A percentile compares a stretch with the other conserved stretches of the same genome.
phyloP scores from a whole-genome alignment of 352 stramenopile species.

The Pythium dissotocum region DNA sequence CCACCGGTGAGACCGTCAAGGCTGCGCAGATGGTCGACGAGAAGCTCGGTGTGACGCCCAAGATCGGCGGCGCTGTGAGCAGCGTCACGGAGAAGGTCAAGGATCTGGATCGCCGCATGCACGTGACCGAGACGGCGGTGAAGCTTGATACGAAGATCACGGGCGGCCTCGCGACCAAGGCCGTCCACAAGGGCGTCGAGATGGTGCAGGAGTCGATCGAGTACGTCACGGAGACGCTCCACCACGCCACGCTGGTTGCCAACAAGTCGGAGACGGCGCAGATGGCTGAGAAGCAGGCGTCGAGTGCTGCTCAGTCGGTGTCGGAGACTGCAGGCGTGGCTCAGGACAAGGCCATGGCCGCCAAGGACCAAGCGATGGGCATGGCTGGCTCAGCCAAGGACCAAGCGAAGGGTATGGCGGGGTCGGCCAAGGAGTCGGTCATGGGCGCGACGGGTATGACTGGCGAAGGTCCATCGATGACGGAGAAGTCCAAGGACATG shows the following conservation, averaged over 20 bases:
- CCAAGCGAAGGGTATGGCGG: conserved; percentile 26
- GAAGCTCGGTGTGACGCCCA: conserved; percentile 47
- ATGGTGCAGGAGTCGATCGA: conserved; percentile 64
- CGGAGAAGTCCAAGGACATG: conserved; percentile 32
- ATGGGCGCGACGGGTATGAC: conserved; percentile 18
- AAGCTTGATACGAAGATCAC: conserved; percentile 71
- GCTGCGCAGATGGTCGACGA: conserved; percentile 53
- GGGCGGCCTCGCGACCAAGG: conserved; percentile 51
- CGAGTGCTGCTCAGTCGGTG: conserved; percentile 15
- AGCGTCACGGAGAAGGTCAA: conserved; percentile 51
- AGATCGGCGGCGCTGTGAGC: conserved; percentile 27
- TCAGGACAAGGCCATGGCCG: conserved; percentile 26
- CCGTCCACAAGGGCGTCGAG: conserved; percentile 54
- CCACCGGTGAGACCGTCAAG: conserved; percentile 44
- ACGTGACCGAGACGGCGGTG: conserved; percentile 49
- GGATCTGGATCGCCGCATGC: conserved; percentile 54
- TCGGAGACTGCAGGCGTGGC: conserved; percentile 22
- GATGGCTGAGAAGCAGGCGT: conserved; percentile 36
- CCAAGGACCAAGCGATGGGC: conserved; percentile 21
- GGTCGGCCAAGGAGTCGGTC: conserved; percentile 34
- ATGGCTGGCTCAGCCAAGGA: conserved; percentile 29
- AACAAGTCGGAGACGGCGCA: conserved; percentile 47
- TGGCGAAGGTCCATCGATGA: conserved; percentile 12
- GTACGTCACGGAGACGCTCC: conserved; percentile 65
- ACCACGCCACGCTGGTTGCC: conserved; percentile 56